Base-by-base conservation (phyloP, 2,329 filamentous ascomycete species). In the Clonostachys solani region DNA sequence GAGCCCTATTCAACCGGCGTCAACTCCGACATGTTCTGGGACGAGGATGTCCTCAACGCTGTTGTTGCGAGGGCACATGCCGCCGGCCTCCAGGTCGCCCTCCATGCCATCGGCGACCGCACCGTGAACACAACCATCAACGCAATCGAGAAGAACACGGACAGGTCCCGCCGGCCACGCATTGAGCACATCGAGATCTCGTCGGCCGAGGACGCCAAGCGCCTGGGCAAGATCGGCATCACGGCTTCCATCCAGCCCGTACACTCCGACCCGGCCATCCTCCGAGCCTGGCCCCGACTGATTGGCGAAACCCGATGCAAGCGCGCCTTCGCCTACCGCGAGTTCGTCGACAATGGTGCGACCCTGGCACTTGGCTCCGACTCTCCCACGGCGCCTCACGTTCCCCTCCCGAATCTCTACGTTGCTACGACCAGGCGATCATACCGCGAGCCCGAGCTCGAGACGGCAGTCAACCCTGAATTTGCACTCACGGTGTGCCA, bases 141-240 rank as follows among this genome's bases (percentile, higher is more conserved):
- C 52, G 72, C 72, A 0, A 68, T 86, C 15, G 75, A 64, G 17
- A 62, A 55, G 49, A 67, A 63, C 44, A 68, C 64, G 0, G 65
- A 63, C 50, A 68, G 72, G 0, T 69, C 66, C 1, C 71, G 73
- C 8, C 72, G 83, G 3, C 83, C 83, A 44, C 73, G 83, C 15
- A 81, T 86, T 52, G 83, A 86, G 62, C 83, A 86, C 56, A 65
- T 86, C 5, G 83, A 86, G 58, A 69, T 86, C 33, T 70, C 81
- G 0, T 72, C 71, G 0, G 67, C 69, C 0, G 66, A 69, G 47
- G 83, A 86, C 53, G 82, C 79, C 1, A 65, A 57, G 3, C 67
- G 81, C 2, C 71, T 86, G 1, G 82, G 80, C 6, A 56, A 65
- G 19, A 64, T 83, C 5, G 80, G 81, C 43, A 83, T 86, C 62